A percentile compares a stretch with the other conserved stretches of the same genome.
Conservation (phyloP, 768 basidiomycete species). For the Myochromella boudieri region DNA sequence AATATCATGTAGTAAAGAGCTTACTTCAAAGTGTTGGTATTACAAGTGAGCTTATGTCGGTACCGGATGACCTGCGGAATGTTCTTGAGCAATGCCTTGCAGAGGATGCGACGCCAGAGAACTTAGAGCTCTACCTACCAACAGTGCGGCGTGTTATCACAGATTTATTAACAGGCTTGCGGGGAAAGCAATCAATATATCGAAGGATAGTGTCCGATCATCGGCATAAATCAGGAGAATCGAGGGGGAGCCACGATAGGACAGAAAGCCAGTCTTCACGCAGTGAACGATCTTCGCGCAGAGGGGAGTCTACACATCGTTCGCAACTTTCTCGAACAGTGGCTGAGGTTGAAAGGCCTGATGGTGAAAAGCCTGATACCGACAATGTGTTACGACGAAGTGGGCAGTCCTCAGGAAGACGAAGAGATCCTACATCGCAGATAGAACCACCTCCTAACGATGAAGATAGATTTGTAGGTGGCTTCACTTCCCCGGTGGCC, state of each 20-base stretch:
- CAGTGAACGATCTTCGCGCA: constrained; percentile 41
- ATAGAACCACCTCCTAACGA: constrained; percentile 23
- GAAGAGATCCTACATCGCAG: constrained; percentile 31
- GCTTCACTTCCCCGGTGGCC: constrained; percentile 35
- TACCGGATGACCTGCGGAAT: constrained; percentile 85
- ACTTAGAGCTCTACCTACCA: constrained; percentile 87
- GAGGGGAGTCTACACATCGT: constrained; percentile 43
- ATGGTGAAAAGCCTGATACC: constrained; percentile 40
- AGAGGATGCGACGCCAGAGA: constrained; percentile 84
- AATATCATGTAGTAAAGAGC: no score
- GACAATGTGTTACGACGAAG: constrained; percentile 39
- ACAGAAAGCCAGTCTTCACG: constrained; percentile 61
- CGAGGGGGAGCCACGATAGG: constrained; percentile 43
- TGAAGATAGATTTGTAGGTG: constrained; percentile 50
- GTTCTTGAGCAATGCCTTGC: constrained; percentile 91
- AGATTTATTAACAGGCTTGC: constrained; percentile 88
- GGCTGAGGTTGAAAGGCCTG: constrained; percentile 37
- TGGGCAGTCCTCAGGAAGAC: constrained; percentile 37
- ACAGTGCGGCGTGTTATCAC: constrained; percentile 92
- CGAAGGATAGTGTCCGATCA: constrained; percentile 71
- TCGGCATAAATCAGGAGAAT: constrained; percentile 48
- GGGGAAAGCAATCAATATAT: constrained; percentile 87
- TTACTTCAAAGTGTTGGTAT: no score
- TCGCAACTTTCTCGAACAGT: constrained; percentile 45
- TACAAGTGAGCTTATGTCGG: constrained; percentile 77